Percentiles rank a stretch among this genome's conserved stretches.
Evolutionary conservation across 768 basidiomycete species (phyloP).

Genomic region (Suillus luteus): DNA sequence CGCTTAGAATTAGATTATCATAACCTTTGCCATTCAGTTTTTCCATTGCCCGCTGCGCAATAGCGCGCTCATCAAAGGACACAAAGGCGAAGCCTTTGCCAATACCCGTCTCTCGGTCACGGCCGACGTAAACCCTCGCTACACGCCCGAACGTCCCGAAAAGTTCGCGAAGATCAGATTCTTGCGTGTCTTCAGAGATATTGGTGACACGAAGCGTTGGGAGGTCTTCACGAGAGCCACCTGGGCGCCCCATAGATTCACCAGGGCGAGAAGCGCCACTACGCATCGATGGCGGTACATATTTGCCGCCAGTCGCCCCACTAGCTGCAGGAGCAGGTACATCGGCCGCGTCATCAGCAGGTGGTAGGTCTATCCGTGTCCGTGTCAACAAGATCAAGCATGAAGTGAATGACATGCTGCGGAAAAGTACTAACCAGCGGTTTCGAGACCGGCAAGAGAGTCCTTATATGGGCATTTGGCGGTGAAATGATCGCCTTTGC

Average conservation of each 20-base stretch:
- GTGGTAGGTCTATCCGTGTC: constrained; percentile 37
- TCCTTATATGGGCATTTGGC: constrained; percentile 99
- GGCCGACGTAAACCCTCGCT: constrained; percentile 89
- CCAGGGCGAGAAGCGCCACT: constrained; percentile 66
- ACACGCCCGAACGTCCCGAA: constrained; percentile 87
- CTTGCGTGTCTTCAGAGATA: constrained; percentile 92
- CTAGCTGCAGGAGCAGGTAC: constrained; percentile 27
- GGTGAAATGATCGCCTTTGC: constrained; percentile 97
- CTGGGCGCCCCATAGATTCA: constrained; percentile 64
- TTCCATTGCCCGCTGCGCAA: constrained; percentile 86
- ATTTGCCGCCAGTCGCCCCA: constrained; percentile 67
- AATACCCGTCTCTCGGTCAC: constrained; percentile 91
- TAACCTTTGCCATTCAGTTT: constrained; percentile 92
- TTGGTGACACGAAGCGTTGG: constrained; percentile 98
- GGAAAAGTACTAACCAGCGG: constrained; percentile 43
- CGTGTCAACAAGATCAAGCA: constrained; percentile 2
- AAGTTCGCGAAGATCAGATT: constrained; percentile 90
- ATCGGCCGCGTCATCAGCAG: constrained; percentile 38
- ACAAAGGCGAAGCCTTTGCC: constrained; percentile 99
- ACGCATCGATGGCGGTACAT: constrained; percentile 94
- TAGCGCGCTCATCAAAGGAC: constrained; percentile 81
- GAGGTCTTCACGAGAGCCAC: constrained; percentile 78
- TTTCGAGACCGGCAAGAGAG: constrained; percentile 77
- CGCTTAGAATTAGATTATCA: constrained; percentile 82
- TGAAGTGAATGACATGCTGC: neutral